Evolutionary conservation across 2,329 filamentous ascomycete genomes (phyloP).

Genomic region (Corynespora cassiicola): DNA sequence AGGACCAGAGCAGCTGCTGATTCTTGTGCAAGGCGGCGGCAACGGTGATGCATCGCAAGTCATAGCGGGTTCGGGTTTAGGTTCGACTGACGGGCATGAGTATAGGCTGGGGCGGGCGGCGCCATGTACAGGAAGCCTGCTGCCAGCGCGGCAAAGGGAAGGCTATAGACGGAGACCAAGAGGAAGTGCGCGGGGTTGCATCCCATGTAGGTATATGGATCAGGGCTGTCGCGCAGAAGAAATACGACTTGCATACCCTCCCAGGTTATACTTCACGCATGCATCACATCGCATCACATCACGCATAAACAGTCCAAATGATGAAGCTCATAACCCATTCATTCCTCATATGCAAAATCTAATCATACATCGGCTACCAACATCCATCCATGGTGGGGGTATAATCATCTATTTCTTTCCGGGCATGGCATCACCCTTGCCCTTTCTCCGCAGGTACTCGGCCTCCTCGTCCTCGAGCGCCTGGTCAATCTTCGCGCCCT

Average conservation of each 20-base stretch:
- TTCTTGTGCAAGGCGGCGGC: slow-evolving; percentile 38
- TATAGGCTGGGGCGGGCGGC: slow-evolving; percentile 22
- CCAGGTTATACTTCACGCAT: too few relatives aligned
- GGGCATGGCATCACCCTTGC: slow-evolving; percentile 26
- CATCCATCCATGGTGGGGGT: neutral
- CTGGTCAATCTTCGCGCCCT: slow-evolving; percentile 75
- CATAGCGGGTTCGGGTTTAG: too few relatives aligned
- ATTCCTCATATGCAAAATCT: neutral
- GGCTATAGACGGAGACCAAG: slow-evolving; percentile 6
- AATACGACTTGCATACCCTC: too few relatives aligned
- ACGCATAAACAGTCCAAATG: too few relatives aligned
- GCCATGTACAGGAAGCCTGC: slow-evolving; percentile 21
- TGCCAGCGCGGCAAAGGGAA: slow-evolving; percentile 1
- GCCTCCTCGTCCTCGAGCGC: slow-evolving; percentile 73
- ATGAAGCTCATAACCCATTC: too few relatives aligned
- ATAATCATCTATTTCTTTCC: slow-evolving; percentile 14
- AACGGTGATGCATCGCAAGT: slow-evolving; percentile 44
- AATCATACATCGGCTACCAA: neutral
- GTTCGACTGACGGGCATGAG: slow-evolving; percentile 11
- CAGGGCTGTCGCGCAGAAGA: too few relatives aligned
- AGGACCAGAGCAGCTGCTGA: slow-evolving; percentile 16
- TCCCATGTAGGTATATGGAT: too few relatives aligned
- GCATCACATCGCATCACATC: too few relatives aligned
- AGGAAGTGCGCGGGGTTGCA: too few relatives aligned
- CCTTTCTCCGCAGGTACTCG: slow-evolving; percentile 68